Percentiles rank a stretch among this genome's conserved stretches.
These are phyloP conservation scores for Leccinum fuscescens DNA, from an alignment of 1,284 basidiomycete genomes.

Conservation along the genomic window DNA sequence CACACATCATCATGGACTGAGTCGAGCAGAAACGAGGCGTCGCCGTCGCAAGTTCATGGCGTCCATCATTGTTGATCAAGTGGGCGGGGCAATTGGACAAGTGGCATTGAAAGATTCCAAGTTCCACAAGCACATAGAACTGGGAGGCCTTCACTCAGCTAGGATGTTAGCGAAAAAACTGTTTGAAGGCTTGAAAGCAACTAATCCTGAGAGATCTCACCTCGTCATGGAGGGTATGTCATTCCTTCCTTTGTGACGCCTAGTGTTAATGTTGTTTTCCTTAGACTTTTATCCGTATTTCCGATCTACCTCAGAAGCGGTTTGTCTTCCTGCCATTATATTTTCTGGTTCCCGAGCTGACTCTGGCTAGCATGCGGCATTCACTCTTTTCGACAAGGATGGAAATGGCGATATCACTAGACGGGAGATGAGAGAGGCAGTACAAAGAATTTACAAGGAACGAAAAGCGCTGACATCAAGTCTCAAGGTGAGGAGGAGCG, in stretches of 20 bases:
- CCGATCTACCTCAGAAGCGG: conserved; percentile 66
- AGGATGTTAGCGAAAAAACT: conserved; percentile 72
- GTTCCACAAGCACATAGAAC: conserved; percentile 54
- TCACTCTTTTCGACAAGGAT: conserved; percentile 79
- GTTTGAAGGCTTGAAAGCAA: conserved; percentile 65
- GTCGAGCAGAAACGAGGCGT: conserved; percentile 39
- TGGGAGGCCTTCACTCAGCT: conserved; percentile 65
- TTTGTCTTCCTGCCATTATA: conserved; percentile 33
- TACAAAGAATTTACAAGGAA: conserved; percentile 80
- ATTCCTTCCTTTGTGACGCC: not conserved
- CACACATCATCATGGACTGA: conserved; percentile 19
- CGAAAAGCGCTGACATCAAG: conserved; percentile 71
- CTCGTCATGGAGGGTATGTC: conserved; percentile 63
- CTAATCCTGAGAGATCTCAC: conserved; percentile 55
- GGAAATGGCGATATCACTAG: conserved; percentile 81
- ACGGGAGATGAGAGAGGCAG: conserved; percentile 81
- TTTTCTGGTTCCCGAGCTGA: conserved; percentile 3
- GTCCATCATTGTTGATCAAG: conserved; percentile 67
- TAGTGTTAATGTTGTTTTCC: conserved; percentile 5
- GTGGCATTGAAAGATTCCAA: conserved; percentile 67
- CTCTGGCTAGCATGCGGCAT: conserved; percentile 59
- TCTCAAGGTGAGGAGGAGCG: conserved; percentile 55
- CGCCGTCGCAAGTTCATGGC: conserved; percentile 54
- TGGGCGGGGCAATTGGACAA: conserved; percentile 68
- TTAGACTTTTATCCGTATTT: conserved; percentile 79